A percentile compares a stretch with the other conserved stretches of the same genome.
Evolutionary conservation across 2,329 filamentous ascomycete genomes (phyloP).

Genomic region (Magnaporthiopsis incrustans): DNA sequence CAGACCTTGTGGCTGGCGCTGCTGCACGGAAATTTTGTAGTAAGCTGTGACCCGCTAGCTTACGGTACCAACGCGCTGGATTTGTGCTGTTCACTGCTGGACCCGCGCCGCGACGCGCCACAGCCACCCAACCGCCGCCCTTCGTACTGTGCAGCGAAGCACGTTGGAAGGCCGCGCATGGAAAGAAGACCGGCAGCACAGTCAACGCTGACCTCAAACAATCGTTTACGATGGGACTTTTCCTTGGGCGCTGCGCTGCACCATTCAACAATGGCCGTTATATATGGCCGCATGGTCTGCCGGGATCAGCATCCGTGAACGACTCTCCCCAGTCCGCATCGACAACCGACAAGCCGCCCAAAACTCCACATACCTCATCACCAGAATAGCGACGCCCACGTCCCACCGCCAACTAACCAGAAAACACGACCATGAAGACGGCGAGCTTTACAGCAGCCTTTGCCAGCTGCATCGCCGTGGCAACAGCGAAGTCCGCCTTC

Average conservation of each 20-base stretch:
- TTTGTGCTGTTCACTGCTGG: too few species aligned
- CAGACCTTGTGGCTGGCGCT: not conserved
- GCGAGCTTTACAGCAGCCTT: not conserved
- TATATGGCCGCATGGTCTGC: not conserved
- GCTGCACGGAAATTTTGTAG: not conserved
- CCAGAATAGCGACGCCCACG: too few species aligned
- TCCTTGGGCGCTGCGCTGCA: too few species aligned
- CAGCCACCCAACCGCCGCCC: not conserved
- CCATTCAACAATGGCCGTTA: not conserved
- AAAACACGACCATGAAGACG: not conserved
- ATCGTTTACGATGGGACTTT: not conserved
- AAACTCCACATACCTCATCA: too few species aligned
- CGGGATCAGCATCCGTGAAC: not conserved
- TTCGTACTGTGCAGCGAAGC: too few species aligned
- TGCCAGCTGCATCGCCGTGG: conserved; percentile 1
- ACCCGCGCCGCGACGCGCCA: too few species aligned
- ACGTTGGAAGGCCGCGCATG: too few species aligned
- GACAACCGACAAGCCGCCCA: too few species aligned
- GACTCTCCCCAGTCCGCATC: too few species aligned
- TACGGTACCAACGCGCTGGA: not conserved
- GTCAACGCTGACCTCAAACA: not conserved
- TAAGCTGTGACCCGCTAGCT: not conserved
- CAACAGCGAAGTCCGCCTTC: conserved; percentile 17
- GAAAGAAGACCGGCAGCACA: too few species aligned
- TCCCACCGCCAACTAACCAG: not conserved